Percentiles rank a stretch among this genome's conserved stretches.
Evolutionary conservation across 83 land plant species (phyloP).

Genomic region (Picea abies): DNA sequence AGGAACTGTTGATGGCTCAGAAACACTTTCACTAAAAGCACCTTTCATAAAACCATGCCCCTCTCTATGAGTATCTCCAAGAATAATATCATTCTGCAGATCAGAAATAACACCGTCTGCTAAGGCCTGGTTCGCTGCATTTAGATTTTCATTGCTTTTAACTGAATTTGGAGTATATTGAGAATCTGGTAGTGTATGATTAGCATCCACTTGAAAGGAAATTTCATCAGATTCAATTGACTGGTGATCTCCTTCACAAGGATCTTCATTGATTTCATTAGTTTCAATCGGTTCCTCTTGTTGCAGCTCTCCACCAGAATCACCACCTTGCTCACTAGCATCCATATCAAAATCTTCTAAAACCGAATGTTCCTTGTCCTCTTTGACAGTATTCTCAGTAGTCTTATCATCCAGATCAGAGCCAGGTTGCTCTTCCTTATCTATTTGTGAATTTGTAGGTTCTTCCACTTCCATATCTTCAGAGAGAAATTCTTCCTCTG

Average conservation of each 20-base stretch:
- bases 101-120: neutral
- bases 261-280: neutral
- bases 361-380: constrained; percentile 18
- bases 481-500: constrained; percentile 27
- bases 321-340: constrained; percentile 16
- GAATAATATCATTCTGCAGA: neutral
- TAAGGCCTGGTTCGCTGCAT: neutral
- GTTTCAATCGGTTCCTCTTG: neutral
- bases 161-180: neutral
- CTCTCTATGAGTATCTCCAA: constrained; percentile 8
- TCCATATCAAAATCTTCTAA: constrained; percentile 18
- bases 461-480: constrained; percentile 49
- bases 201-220: neutral
- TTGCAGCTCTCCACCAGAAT: constrained; percentile 12
- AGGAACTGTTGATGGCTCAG: constrained; percentile 18
- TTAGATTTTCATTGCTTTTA: neutral
- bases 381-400: constrained; percentile 4
- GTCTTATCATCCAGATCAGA: constrained; percentile 13
- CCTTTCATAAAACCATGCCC: neutral
- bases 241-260: neutral
- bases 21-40: neutral
- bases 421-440: neutral
- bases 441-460: constrained; percentile 15
- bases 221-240: neutral
- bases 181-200: too few species aligned